Conservation (phyloP, 2,329 filamentous ascomycete species). For the Monascus ruber region DNA sequence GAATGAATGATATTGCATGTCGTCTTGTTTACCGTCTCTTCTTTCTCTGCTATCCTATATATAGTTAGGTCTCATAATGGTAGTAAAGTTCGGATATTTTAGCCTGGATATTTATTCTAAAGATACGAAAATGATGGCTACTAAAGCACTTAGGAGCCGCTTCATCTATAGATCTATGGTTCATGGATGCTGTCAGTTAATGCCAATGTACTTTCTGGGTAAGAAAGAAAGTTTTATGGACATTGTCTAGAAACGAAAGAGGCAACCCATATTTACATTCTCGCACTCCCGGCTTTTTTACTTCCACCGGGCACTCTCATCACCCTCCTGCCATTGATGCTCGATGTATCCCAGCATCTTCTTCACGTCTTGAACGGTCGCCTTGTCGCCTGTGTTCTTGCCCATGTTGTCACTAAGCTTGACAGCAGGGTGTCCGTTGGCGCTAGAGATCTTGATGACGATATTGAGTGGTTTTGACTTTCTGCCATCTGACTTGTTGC, state of each 20-base stretch:
- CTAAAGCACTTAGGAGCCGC: too few species aligned
- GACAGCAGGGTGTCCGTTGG: slow-evolving; percentile 66
- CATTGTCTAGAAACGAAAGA: neutral
- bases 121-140: too few species aligned
- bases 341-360: slow-evolving; percentile 74
- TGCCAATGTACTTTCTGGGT: too few species aligned
- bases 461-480: slow-evolving; percentile 93
- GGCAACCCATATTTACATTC: neutral
- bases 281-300: neutral
- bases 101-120: neutral
- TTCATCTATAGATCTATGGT: too few species aligned
- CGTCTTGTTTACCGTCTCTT: neutral
- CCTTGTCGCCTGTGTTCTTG: slow-evolving; percentile 86
- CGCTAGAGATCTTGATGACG: slow-evolving; percentile 90
- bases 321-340: slow-evolving; percentile 68
- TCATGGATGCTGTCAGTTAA: too few species aligned
- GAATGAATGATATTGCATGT: neutral
- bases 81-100: neutral
- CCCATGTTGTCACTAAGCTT: slow-evolving; percentile 88
- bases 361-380: slow-evolving; percentile 74
- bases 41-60: neutral
- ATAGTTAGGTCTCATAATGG: neutral
- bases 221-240: too few species aligned
- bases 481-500: slow-evolving; percentile 55
- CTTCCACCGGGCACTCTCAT: slow-evolving; percentile 77